Percentiles rank a stretch among this genome's conserved stretches.
Evolutionary conservation across 345 rosid genomes (phyloP).

Genomic region (Dipteronia sinensis): DNA sequence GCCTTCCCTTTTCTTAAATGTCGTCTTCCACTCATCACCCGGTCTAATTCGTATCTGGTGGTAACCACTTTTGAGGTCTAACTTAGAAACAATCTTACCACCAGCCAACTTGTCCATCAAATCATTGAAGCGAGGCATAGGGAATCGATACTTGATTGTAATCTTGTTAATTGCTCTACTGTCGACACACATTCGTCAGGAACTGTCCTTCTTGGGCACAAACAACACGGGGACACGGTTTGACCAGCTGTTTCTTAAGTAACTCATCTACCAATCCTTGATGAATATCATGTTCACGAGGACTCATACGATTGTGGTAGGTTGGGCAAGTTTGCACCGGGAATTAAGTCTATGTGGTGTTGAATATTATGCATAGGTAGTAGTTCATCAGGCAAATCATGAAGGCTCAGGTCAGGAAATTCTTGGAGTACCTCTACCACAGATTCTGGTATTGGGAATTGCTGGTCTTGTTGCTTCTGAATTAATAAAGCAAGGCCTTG

Average conservation of each 20-base stretch:
- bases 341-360: too few species aligned
- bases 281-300: background rate
- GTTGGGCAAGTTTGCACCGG: too few species aligned
- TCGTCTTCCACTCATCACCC: background rate
- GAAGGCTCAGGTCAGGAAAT: background rate
- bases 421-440: background rate
- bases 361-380: background rate
- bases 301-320: too few species aligned
- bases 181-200: background rate
- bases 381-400: too few species aligned
- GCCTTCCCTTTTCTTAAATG: background rate
- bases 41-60: background rate
- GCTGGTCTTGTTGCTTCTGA: too few species aligned
- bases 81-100: background rate
- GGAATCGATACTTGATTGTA: background rate
- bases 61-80: background rate
- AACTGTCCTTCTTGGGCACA: background rate
- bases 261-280: background rate
- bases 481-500: too few species aligned
- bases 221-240: background rate
- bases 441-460: too few species aligned
- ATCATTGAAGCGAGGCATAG: background rate
- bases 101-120: background rate
- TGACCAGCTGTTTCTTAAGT: too few species aligned
- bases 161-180: background rate